Evolutionary conservation across 2,329 filamentous ascomycete genomes (phyloP).

Genomic region (Cladosporium sp.): DNA sequence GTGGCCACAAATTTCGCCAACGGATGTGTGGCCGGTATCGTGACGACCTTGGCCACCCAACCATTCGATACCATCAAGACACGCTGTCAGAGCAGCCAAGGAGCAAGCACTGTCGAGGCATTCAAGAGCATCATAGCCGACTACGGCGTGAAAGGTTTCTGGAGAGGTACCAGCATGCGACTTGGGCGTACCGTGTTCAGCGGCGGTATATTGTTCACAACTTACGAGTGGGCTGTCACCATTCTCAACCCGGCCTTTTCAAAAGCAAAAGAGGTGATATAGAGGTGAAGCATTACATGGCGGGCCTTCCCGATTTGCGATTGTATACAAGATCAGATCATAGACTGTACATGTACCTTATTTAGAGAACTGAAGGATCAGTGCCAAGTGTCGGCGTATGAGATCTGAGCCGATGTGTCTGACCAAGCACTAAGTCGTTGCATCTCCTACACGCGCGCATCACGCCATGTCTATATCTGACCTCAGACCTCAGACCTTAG

Average conservation of each 20-base stretch:
- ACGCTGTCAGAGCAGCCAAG: conserved; percentile 55
- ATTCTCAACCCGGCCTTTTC: conserved; percentile 40
- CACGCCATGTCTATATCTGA: too few relatives aligned
- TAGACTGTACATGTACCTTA: background rate
- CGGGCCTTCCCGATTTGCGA: background rate
- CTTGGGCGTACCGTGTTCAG: conserved; percentile 60
- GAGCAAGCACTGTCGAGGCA: conserved; percentile 55
- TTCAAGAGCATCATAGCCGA: conserved; percentile 52
- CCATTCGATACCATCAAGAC: conserved; percentile 64
- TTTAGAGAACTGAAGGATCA: background rate
- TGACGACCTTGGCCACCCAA: conserved; percentile 58
- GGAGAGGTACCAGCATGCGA: conserved; percentile 66
- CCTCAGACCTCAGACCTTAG: background rate
- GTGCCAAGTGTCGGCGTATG: background rate
- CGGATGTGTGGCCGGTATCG: conserved; percentile 56
- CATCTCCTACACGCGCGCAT: too few relatives aligned
- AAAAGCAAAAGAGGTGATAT: conserved; percentile 1
- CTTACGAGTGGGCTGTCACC: conserved; percentile 55
- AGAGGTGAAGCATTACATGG: background rate
- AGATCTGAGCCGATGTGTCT: background rate
- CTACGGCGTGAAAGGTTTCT: conserved; percentile 58
- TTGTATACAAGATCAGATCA: background rate
- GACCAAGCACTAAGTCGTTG: background rate
- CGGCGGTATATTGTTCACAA: conserved; percentile 63
- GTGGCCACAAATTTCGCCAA: conserved; percentile 58